Percentiles rank a stretch among this genome's conserved stretches.
Evolutionary conservation across 2,329 filamentous ascomycete genomes (phyloP).

Genomic region (Celoporthe dispersa): DNA sequence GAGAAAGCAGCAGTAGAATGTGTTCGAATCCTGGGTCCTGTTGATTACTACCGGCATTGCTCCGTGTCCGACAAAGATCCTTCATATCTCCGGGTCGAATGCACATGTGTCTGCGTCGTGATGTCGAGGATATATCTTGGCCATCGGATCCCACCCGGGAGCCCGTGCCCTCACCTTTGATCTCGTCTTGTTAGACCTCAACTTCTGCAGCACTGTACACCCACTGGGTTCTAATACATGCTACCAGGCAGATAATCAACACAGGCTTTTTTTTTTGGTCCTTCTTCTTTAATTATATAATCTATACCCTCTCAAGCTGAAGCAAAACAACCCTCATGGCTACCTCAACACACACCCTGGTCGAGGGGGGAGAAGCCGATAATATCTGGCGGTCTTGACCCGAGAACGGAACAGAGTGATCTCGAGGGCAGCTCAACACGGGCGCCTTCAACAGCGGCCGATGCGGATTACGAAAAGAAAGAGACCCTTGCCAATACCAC

Average conservation of each 20-base stretch:
- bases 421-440: slow-evolving; percentile 21
- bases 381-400: slow-evolving; percentile 9
- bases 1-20: not conserved
- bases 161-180: not conserved
- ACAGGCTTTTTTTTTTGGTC: not conserved
- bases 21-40: not conserved
- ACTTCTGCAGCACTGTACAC: not conserved
- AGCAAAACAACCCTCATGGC: not conserved
- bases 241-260: too few species aligned
- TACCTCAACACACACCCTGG: slow-evolving; percentile 13
- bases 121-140: not conserved
- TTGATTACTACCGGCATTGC: not conserved
- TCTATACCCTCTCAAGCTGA: not conserved
- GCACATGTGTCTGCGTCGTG: not conserved
- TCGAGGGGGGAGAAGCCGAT: slow-evolving; percentile 17
- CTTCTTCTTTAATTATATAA: not conserved
- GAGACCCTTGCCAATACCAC: not conserved
- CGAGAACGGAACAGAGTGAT: slow-evolving; percentile 18
- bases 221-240: not conserved
- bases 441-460: slow-evolving; percentile 19
- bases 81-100: not conserved
- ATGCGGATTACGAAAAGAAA: slow-evolving; percentile 17
- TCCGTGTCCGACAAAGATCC: slow-evolving; percentile 1
- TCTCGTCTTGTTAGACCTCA: not conserved
- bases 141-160: not conserved